Conservation (phyloP, 2,329 filamentous ascomycete genomes). For the Scytalidium sp. region DNA sequence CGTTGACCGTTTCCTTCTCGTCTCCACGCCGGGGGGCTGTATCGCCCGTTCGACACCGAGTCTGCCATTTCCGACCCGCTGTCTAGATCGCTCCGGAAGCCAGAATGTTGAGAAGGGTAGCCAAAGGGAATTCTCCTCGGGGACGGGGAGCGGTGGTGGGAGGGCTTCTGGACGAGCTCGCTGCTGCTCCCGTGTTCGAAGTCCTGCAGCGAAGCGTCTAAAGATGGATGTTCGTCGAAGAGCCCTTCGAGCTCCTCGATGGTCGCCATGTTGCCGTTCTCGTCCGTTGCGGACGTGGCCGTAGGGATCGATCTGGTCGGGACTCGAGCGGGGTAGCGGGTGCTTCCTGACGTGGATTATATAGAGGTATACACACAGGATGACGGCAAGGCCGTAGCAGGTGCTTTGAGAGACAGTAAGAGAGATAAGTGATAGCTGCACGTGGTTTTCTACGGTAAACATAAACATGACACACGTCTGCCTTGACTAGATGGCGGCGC, state of each 20-base stretch:
- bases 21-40: conserved; percentile 65
- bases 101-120: conserved; percentile 57
- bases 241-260: conserved; percentile 44
- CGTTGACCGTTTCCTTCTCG: conserved; percentile 38
- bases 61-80: conserved; percentile 37
- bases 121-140: conserved; percentile 42
- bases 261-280: conserved; percentile 21
- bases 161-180: conserved; percentile 15
- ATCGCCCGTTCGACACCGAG: conserved; percentile 47
- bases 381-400: conserved; percentile 19
- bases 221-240: conserved; percentile 56
- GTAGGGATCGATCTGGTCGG: background rate
- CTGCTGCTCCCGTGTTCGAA: conserved; percentile 49
- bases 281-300: conserved; percentile 9
- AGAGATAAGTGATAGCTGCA: conserved; percentile 26
- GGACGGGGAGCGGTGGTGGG: conserved; percentile 12
- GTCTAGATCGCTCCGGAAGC: conserved; percentile 51
- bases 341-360: conserved; percentile 23
- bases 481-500: background rate
- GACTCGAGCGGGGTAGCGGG: conserved; percentile 9
- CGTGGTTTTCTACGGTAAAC: conserved; percentile 27
- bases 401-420: conserved; percentile 28
- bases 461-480: conserved; percentile 22
- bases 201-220: conserved; percentile 59
- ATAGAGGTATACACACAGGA: conserved; percentile 26